Base-by-base conservation (phyloP, 2,329 filamentous ascomycete genomes). In the Didymella segeticola region DNA sequence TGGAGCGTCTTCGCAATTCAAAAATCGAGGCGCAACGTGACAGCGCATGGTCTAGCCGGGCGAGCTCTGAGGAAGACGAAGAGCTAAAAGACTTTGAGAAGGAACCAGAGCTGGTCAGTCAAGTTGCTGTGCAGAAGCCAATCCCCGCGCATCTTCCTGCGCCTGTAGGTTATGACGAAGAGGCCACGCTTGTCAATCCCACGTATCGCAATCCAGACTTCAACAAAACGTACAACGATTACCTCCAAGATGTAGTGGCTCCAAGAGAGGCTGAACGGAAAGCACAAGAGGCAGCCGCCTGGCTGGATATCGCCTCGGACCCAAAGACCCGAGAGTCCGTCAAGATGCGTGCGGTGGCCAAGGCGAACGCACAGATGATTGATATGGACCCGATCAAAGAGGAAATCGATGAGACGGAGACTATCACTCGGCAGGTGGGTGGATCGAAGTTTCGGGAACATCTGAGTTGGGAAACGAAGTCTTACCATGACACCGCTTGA, bases 401-500 rank as follows among this genome's bases (percentile, higher is more conserved):
- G 1, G 20, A 29, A 7, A 20, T 3, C 17, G 38, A 42, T 25
- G 17, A 8, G 26, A 3, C 22, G 20, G n/a, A 22, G 11, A 27
- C 27, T 45, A 14, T 27, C n/a, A 20, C 45, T 11, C 39, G 39
- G 8, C 11, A 29, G 27, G 27, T 2, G 2, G 25, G 7, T 2
- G 11, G 27, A n/a, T 49, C 51, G 19, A 29, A 46, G 22, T 48
- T 49, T 7, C 11, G 36, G 11, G 29, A 54, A 19, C 51, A 20
- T 1, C 41, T 41, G 30, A 49, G 51, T 15, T 10, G 34, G 9
- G 17, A 10, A 12, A 30, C 45, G 5, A 19, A 36, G 17, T 37
- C 34, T 6, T 37, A 37, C 6, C 11, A 37, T 9, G 34, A 20
- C 3, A 37, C 19, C 19, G 14, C 23, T 37, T 23, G 34, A 37